Conservation (phyloP, 2,329 filamentous ascomycete genomes). For the Talaromyces sp. region DNA sequence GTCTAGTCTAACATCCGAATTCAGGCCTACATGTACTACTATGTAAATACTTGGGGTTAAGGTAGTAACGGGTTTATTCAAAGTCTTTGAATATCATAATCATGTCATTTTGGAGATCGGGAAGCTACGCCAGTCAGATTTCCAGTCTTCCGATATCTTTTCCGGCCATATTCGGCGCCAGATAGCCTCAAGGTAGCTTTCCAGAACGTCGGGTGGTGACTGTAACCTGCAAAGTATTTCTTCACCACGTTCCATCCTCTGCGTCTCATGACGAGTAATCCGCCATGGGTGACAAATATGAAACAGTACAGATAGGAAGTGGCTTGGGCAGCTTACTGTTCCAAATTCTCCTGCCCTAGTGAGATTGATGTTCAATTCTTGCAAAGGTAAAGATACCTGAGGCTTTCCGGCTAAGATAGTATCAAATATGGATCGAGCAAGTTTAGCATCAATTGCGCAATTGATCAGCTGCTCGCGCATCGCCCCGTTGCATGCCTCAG, state of each 20-base stretch:
- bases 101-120: no score
- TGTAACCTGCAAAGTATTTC: neutral
- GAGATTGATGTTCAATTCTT: neutral
- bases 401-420: neutral
- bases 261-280: neutral
- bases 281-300: neutral
- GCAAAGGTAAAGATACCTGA: neutral
- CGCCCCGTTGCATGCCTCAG: neutral
- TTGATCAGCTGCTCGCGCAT: conserved; percentile 2
- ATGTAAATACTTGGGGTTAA: no score
- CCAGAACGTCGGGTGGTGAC: neutral
- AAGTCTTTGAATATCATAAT: no score
- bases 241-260: neutral
- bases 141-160: neutral
- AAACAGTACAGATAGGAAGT: neutral
- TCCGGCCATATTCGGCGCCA: neutral
- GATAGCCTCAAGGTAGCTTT: neutral
- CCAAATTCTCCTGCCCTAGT: neutral
- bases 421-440: conserved; percentile 1
- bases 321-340: neutral
- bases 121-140: neutral
- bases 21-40: no score
- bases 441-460: conserved; percentile 1
- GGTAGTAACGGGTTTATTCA: no score
- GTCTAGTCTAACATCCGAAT: no score